phyloP scores from a whole-genome alignment of 2,329 filamentous ascomycete species.

The Exophiala calicioides region DNA sequence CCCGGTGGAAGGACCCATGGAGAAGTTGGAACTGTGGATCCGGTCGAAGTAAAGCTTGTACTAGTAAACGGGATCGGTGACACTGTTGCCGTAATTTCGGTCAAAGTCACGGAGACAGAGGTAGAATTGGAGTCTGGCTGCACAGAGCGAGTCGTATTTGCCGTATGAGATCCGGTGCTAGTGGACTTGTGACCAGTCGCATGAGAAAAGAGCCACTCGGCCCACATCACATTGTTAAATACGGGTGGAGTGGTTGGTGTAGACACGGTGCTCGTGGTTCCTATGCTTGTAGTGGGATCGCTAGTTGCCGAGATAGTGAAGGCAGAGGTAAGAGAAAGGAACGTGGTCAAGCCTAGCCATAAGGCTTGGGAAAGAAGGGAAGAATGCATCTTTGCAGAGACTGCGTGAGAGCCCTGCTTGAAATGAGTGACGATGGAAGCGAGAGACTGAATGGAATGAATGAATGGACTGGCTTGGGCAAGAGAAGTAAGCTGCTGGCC shows the following conservation, averaged over 20 bases:
- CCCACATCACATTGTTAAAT: conserved; percentile 12
- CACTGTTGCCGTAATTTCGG: no score
- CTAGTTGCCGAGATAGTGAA: not conserved
- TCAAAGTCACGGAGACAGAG: no score
- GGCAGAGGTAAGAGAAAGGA: conserved; percentile 15
- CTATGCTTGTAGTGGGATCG: not conserved
- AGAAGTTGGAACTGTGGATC: no score
- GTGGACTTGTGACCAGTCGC: not conserved
- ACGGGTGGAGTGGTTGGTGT: not conserved
- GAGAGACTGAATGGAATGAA: conserved; percentile 17
- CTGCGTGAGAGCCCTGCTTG: conserved; percentile 1
- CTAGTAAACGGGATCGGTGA: no score
- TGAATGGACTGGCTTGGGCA: conserved; percentile 14
- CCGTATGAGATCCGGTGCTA: not conserved
- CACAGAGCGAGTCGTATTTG: not conserved
- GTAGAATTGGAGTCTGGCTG: not conserved
- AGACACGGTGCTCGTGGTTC: not conserved
- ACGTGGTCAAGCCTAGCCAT: conserved; percentile 17
- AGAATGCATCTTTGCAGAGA: conserved; percentile 20
- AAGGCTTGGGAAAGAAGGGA: conserved; percentile 22
- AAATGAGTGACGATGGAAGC: conserved; percentile 22
- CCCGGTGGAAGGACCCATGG: no score
- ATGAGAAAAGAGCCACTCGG: conserved; percentile 16
- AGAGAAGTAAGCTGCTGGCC: not conserved
- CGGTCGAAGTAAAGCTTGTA: no score